Conservation (phyloP, 352 stramenopile species). For the Globisporangium perplexum region DNA sequence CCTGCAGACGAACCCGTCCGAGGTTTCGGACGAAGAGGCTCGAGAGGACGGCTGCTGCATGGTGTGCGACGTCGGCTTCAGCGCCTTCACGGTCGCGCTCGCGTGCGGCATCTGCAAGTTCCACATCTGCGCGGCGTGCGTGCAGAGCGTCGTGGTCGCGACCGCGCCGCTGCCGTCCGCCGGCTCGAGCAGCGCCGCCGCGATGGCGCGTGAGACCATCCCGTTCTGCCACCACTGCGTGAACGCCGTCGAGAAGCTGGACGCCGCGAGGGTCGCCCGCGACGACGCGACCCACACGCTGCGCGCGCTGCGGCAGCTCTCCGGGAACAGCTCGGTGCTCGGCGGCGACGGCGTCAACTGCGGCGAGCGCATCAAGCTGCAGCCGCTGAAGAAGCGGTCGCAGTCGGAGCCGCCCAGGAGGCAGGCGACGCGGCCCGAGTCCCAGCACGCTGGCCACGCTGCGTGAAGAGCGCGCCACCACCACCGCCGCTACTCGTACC, state of each 20-base stretch:
- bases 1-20: not conserved
- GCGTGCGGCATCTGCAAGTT: conserved; percentile 8
- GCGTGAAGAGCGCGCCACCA: not conserved
- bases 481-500: not conserved
- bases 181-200: no score
- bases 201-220: not conserved
- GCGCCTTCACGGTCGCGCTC: conserved; percentile 4
- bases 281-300: conserved; percentile 13
- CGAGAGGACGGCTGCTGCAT: conserved; percentile 2
- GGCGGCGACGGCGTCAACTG: not conserved
- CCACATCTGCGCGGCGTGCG: conserved; percentile 5
- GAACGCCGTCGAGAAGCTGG: conserved; percentile 5
- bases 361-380: conserved; percentile 15
- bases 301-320: conserved; percentile 3
- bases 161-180: not conserved
- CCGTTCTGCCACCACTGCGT: conserved; percentile 14
- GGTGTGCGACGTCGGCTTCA: conserved; percentile 8
- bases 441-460: not conserved
- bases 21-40: not conserved
- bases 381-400: conserved; percentile 17
- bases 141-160: conserved; percentile 4
- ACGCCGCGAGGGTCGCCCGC: conserved; percentile 7
- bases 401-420: conserved; percentile 3
- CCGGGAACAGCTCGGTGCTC: not conserved
- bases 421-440: no score